These are phyloP conservation scores for Stylonectria norvegica DNA, from an alignment of 2,329 filamentous ascomycete species.

Conservation along the genomic window DNA sequence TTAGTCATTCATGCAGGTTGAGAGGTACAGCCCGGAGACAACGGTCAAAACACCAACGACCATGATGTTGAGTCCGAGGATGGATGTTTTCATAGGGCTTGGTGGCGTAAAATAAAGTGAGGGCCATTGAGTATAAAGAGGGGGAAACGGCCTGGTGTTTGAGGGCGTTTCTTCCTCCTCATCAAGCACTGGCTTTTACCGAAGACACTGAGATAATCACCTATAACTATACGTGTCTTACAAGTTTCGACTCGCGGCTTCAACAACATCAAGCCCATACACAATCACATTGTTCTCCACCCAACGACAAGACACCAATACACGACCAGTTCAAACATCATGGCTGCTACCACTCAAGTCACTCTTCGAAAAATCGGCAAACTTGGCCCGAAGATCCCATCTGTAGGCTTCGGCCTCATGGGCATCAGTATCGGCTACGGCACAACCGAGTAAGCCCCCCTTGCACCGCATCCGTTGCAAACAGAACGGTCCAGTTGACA, in stretches of 20 bases:
- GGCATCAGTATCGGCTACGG: conserved; percentile 41
- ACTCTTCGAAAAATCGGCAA: conserved; percentile 41
- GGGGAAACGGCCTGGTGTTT: background rate
- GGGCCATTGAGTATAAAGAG: background rate
- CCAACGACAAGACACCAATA: no score
- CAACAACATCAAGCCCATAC: no score
- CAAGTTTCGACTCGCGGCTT: no score
- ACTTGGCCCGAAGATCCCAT: conserved; percentile 48
- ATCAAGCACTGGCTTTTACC: no score
- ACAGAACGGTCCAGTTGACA: no score
- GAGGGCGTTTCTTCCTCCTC: background rate
- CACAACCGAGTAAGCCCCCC: conserved; percentile 15
- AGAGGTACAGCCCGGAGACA: conserved; percentile 6
- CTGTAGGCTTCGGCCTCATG: conserved; percentile 54
- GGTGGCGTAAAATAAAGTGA: background rate
- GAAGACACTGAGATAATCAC: no score
- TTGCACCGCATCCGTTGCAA: conserved; percentile 6
- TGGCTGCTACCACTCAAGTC: conserved; percentile 15
- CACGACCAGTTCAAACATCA: conserved; percentile 5
- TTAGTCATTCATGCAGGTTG: conserved; percentile 20
- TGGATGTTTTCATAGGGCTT: background rate
- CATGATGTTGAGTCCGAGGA: conserved; percentile 1
- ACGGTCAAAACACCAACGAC: conserved; percentile 3
- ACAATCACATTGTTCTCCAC: no score
- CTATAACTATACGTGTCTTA: no score